Conservation (phyloP, 331 rosid genomes). For the Pyracantha coccinea region DNA sequence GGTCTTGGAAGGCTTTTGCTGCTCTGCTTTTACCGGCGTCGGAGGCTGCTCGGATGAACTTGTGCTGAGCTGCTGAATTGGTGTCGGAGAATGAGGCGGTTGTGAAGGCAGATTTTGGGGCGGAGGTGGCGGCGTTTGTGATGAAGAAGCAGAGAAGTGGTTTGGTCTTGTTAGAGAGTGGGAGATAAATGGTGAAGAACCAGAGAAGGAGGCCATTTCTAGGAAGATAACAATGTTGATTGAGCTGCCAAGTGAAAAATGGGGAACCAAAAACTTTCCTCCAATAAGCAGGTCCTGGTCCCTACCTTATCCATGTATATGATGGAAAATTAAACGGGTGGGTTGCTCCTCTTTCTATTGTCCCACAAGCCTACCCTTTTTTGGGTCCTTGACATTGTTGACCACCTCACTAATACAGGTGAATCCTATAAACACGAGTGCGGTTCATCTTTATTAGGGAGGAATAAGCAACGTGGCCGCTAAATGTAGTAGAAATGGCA, state of each 20-base stretch:
- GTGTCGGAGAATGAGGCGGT: conserved; percentile 37
- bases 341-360: neutral
- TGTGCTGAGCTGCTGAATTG: conserved; percentile 29
- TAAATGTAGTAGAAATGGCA: neutral
- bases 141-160: conserved; percentile 52
- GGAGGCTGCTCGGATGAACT: conserved; percentile 33
- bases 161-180: conserved; percentile 50
- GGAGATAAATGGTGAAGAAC: conserved; percentile 60
- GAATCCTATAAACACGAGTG: accelerated
- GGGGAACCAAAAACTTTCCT: neutral
- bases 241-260: neutral
- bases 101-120: conserved; percentile 38
- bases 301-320: conserved; percentile 58
- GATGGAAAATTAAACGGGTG: conserved; percentile 6
- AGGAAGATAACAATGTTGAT: conserved; percentile 3
- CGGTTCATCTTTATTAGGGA: no score
- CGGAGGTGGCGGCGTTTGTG: conserved; percentile 52
- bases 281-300: conserved; percentile 15
- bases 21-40: conserved; percentile 28
- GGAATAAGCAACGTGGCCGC: neutral
- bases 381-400: neutral
- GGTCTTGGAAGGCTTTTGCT: conserved; percentile 27
- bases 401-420: neutral
- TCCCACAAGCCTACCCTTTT: neutral
- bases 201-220: conserved; percentile 69